phyloP scores from a whole-genome alignment of 2,329 filamentous ascomycete species.

The Endoconidiophora polonica region DNA sequence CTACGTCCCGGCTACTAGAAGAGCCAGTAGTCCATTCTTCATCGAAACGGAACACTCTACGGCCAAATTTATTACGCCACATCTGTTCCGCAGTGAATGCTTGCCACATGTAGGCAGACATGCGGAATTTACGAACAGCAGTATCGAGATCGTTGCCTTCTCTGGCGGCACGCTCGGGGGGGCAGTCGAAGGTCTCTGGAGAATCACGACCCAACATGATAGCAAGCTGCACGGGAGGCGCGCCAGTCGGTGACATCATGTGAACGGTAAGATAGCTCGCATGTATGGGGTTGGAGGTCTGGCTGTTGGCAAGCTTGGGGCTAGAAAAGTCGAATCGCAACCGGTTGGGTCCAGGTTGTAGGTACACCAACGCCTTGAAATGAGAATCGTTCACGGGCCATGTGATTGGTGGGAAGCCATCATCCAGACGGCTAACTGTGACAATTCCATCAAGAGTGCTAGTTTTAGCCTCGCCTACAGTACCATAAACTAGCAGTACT shows the following conservation, averaged over 20 bases:
- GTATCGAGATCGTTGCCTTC: constrained; percentile 71
- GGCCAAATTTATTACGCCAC: constrained; percentile 72
- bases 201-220: constrained; percentile 83
- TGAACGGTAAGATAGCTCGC: constrained; percentile 68
- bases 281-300: constrained; percentile 52
- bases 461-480: constrained; percentile 50
- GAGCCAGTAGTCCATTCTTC: constrained; percentile 87
- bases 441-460: constrained; percentile 61
- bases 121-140: constrained; percentile 78
- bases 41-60: constrained; percentile 77
- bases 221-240: constrained; percentile 76
- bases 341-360: constrained; percentile 81
- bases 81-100: constrained; percentile 95
- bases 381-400: constrained; percentile 84
- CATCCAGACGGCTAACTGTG: constrained; percentile 66
- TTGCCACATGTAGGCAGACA: constrained; percentile 94
- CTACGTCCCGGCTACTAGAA: constrained; percentile 56
- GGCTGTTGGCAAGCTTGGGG: constrained; percentile 58
- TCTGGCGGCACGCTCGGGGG: constrained; percentile 54
- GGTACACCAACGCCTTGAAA: constrained; percentile 81
- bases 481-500: constrained; percentile 63
- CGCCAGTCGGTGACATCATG: constrained; percentile 62
- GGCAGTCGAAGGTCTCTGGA: constrained; percentile 65
- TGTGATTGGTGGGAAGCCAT: constrained; percentile 61
- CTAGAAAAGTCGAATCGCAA: constrained; percentile 77